Conservation (phyloP, 2,329 filamentous ascomycete species). For the Fusarium napiforme region DNA sequence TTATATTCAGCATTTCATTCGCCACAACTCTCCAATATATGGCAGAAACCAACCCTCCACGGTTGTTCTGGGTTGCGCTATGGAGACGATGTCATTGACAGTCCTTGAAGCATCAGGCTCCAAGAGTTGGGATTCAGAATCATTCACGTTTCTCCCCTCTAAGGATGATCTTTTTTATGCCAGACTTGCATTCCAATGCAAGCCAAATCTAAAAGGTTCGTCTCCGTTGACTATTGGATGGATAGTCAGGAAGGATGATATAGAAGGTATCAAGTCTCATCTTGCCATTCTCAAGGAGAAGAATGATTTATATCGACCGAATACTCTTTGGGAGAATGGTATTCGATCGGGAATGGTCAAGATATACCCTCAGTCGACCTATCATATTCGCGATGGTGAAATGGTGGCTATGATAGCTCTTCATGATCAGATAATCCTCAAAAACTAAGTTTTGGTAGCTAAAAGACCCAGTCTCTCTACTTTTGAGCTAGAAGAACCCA, state of each 20-base stretch:
- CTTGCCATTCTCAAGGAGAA: neutral
- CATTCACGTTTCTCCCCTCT: neutral
- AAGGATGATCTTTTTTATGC: neutral
- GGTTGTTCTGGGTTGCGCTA: neutral
- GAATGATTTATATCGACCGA: neutral
- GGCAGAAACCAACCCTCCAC: neutral
- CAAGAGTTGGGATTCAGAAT: neutral
- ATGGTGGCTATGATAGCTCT: slow-evolving; percentile 7
- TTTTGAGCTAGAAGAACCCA: slow-evolving; percentile 43
- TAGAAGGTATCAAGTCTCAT: neutral
- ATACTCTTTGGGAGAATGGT: neutral
- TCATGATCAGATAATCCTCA: neutral
- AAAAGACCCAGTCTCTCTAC: neutral
- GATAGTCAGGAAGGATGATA: slow-evolving; percentile 6
- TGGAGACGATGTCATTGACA: neutral
- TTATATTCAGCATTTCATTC: slow-evolving; percentile 8
- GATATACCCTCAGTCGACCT: neutral
- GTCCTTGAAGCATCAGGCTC: slow-evolving; percentile 2
- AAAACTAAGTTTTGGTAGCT: neutral
- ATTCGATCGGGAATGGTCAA: neutral
- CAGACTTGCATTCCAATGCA: neutral
- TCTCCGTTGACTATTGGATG: neutral
- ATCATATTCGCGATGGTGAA: neutral
- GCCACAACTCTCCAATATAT: neutral
- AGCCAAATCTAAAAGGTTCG: neutral